Conservation (phyloP, 2,329 filamentous ascomycete species). For the Phoma sp. region DNA sequence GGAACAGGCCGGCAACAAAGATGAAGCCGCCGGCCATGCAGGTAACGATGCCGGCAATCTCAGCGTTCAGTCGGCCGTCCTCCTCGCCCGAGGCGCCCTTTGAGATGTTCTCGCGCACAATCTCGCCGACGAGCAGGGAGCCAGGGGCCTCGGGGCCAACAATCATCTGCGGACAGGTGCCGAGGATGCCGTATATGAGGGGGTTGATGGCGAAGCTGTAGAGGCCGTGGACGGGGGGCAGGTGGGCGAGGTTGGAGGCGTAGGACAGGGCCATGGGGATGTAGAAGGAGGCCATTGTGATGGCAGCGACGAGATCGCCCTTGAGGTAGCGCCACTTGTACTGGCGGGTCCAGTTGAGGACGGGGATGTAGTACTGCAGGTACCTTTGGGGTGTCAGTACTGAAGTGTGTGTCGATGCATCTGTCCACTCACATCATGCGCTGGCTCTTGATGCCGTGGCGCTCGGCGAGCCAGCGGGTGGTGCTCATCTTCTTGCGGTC, state of each 20-base stretch:
- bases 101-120: slow-evolving; percentile 79
- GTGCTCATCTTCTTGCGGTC: slow-evolving; percentile 71
- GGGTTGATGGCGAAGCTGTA: slow-evolving; percentile 96
- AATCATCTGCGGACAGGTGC: slow-evolving; percentile 90
- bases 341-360: slow-evolving; percentile 86
- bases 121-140: slow-evolving; percentile 85
- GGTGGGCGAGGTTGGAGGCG: slow-evolving; percentile 88
- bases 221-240: slow-evolving; percentile 90
- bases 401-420: too few relatives aligned
- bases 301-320: slow-evolving; percentile 84
- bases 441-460: slow-evolving; percentile 75
- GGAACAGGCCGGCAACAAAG: slow-evolving; percentile 81
- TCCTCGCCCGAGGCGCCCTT: slow-evolving; percentile 69
- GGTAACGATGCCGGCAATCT: slow-evolving; percentile 86
- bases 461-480: slow-evolving; percentile 73
- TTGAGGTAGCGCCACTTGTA: slow-evolving; percentile 82
- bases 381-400: slow-evolving; percentile 54
- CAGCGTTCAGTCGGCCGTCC: slow-evolving; percentile 74
- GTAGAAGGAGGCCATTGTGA: slow-evolving; percentile 99
- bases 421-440: slow-evolving; percentile 64
- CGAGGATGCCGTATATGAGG: slow-evolving; percentile 86
- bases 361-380: slow-evolving; percentile 89
- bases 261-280: slow-evolving; percentile 96
- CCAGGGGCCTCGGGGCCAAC: slow-evolving; percentile 95
- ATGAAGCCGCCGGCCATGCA: slow-evolving; percentile 88